phyloP scores from a whole-genome alignment of 192 early-diverging fungal genomes.

The Spizellomyces punctatus region DNA sequence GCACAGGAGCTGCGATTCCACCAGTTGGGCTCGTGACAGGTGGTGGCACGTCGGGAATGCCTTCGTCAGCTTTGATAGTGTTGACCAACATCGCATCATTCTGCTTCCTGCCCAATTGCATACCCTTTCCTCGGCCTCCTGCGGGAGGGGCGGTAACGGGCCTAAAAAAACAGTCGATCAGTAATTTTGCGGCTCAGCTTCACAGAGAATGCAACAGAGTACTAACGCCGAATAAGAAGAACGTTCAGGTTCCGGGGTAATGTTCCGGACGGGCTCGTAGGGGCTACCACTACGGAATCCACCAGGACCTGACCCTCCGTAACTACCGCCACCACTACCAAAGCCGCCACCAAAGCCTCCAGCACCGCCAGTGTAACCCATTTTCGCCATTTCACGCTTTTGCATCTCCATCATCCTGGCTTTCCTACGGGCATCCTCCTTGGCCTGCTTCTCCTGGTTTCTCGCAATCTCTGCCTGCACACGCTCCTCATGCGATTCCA shows the following conservation, averaged over 20 bases:
- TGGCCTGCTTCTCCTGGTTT: conserved; percentile 97
- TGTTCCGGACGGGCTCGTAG: conserved; percentile 27
- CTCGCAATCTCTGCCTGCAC: conserved; percentile 88
- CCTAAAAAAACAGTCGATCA: background rate
- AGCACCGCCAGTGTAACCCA: conserved; percentile 51
- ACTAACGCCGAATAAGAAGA: background rate
- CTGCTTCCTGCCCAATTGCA: conserved; percentile 93
- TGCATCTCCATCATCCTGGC: conserved; percentile 92
- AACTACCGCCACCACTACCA: conserved; percentile 39
- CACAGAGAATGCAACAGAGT: background rate
- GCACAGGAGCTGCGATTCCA: conserved; percentile 27
- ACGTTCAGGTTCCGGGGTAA: conserved; percentile 27
- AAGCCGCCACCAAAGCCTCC: conserved; percentile 48
- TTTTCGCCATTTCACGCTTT: conserved; percentile 66
- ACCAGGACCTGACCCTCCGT: conserved; percentile 45
- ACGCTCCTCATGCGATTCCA: conserved; percentile 99
- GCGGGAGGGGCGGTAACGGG: conserved; percentile 13
- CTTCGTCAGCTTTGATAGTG: conserved; percentile 83
- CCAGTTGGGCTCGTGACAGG: background rate
- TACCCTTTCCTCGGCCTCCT: conserved; percentile 68
- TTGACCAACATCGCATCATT: conserved; percentile 79
- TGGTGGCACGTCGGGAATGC: conserved; percentile 51
- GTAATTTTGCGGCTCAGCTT: background rate
- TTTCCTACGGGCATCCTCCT: conserved; percentile 91
- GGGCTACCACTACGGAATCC: conserved; percentile 40